These are phyloP conservation scores for Phytophthora multivora DNA, from an alignment of 352 stramenopile genomes.

Conservation along the genomic window DNA sequence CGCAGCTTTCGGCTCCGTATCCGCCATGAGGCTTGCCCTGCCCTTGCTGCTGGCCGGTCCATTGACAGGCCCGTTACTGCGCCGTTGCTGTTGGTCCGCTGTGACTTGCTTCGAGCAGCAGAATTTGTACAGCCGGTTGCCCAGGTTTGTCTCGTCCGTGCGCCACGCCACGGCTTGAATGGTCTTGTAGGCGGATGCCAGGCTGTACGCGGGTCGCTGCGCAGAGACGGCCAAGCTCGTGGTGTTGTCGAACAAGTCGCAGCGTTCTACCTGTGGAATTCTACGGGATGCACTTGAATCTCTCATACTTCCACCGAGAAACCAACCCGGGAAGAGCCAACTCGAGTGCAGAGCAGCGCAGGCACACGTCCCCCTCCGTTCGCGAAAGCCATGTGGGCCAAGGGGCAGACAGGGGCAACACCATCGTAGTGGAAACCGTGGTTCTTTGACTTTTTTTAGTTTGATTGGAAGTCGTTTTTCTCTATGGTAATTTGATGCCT, in stretches of 20 bases:
- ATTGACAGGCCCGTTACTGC: conserved; percentile 29
- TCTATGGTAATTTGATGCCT: conserved; percentile 22
- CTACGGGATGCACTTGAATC: conserved; percentile 25
- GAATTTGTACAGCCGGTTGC: conserved; percentile 19
- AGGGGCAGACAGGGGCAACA: conserved; percentile 32
- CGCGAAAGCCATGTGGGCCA: conserved; percentile 37
- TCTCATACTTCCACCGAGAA: conserved; percentile 34
- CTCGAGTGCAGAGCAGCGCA: conserved; percentile 24
- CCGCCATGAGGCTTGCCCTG: conserved; percentile 24
- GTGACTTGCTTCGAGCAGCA: conserved; percentile 34
- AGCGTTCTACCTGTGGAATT: conserved; percentile 14
- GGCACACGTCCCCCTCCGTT: conserved; percentile 24
- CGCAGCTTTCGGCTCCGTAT: conserved; percentile 25
- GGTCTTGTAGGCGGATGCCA: conserved; percentile 30
- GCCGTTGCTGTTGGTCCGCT: conserved; percentile 34
- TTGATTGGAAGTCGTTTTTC: conserved; percentile 25
- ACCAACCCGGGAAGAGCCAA: conserved; percentile 34
- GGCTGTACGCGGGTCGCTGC: conserved; percentile 28
- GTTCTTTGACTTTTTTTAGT: conserved; percentile 17
- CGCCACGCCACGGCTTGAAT: conserved; percentile 35
- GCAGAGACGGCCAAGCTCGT: conserved; percentile 30
- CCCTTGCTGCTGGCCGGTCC: conserved; percentile 24
- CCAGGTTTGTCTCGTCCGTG: conserved; percentile 34
- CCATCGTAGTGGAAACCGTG: conserved; percentile 32
- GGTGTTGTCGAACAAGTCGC: conserved; percentile 35